A percentile compares a stretch with the other conserved stretches of the same genome.
Evolutionary conservation across 805 yeast genomes (phyloP).

Genomic region (Monosporozyma aerobia): DNA sequence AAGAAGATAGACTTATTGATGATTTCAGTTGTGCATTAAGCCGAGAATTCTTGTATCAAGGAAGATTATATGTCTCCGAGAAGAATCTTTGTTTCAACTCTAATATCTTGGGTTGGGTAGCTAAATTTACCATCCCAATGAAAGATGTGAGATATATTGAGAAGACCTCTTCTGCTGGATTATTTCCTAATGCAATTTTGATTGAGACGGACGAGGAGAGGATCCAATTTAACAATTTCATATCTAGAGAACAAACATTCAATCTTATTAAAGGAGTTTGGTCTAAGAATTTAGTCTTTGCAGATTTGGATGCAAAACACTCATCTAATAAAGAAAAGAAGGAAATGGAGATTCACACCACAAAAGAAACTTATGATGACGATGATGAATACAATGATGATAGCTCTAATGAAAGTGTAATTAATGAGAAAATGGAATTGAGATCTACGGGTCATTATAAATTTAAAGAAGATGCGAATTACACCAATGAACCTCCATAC

Average conservation of each 20-base stretch:
- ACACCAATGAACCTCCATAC: slow-evolving; percentile 55
- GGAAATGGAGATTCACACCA: slow-evolving; percentile 5
- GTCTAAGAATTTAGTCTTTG: slow-evolving; percentile 35
- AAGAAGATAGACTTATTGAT: slow-evolving; percentile 65
- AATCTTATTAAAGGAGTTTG: slow-evolving; percentile 63
- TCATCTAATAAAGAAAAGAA: slow-evolving; percentile 24
- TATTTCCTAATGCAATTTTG: slow-evolving; percentile 83
- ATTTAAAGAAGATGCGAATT: slow-evolving; percentile 33
- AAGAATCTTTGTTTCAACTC: slow-evolving; percentile 78
- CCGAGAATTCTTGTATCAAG: slow-evolving; percentile 80
- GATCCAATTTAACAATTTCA: slow-evolving; percentile 79
- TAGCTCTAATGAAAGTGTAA: background rate
- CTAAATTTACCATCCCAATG: slow-evolving; percentile 63
- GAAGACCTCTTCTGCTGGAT: slow-evolving; percentile 76
- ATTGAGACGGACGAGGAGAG: slow-evolving; percentile 55
- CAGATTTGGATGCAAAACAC: slow-evolving; percentile 2
- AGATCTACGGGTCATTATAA: slow-evolving; percentile 7
- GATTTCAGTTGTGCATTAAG: slow-evolving; percentile 84
- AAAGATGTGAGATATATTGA: slow-evolving; percentile 57
- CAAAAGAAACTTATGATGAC: slow-evolving; percentile 19
- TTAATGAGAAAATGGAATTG: background rate
- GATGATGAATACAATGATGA: slow-evolving; percentile 17
- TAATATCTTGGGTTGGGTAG: slow-evolving; percentile 77
- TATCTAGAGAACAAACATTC: slow-evolving; percentile 71
- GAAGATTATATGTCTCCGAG: slow-evolving; percentile 75